Evolutionary conservation across 108 stramenopile genomes (phyloP).

Genomic region (Craspedostauros australis): DNA sequence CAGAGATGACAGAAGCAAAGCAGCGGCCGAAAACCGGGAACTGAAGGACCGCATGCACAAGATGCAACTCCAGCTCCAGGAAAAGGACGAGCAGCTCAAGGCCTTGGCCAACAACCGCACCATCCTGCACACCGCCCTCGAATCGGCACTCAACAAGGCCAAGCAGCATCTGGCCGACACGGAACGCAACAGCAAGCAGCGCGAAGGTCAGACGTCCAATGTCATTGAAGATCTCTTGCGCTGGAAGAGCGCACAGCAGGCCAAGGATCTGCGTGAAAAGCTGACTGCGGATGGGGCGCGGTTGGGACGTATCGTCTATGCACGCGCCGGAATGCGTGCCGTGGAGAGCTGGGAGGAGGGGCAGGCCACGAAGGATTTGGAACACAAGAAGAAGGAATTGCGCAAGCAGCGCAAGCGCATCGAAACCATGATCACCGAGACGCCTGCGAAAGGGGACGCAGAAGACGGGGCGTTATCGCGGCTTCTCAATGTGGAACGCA

Average conservation of each 20-base stretch:
- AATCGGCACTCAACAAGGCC: slow-evolving; percentile 40
- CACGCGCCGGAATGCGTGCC: slow-evolving; percentile 46
- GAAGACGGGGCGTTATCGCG: not conserved
- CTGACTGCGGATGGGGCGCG: slow-evolving; percentile 75
- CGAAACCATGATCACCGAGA: not conserved
- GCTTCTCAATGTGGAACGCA: slow-evolving; percentile 17
- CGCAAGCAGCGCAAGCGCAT: slow-evolving; percentile 13
- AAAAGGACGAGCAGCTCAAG: slow-evolving; percentile 51
- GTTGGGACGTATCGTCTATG: slow-evolving; percentile 59
- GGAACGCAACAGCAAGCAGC: slow-evolving; percentile 10
- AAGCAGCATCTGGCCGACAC: slow-evolving; percentile 37
- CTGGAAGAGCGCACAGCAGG: slow-evolving; percentile 42
- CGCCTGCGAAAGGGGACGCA: not conserved
- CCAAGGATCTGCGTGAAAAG: slow-evolving; percentile 48
- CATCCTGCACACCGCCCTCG: slow-evolving; percentile 54
- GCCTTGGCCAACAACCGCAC: slow-evolving; percentile 77
- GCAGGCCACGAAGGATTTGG: slow-evolving; percentile 46
- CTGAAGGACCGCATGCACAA: too few species aligned
- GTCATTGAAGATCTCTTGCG: slow-evolving; percentile 59
- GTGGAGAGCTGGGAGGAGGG: slow-evolving; percentile 84
- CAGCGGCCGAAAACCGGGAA: slow-evolving; percentile 19
- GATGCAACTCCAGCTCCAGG: slow-evolving; percentile 30
- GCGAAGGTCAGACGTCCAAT: not conserved
- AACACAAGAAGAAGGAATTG: slow-evolving; percentile 33
- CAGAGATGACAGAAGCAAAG: not conserved